Percentiles rank a stretch among this genome's conserved stretches.
phyloP scores from a whole-genome alignment of 371 early-diverging fungal species.

The Actinomortierella wolfii region DNA sequence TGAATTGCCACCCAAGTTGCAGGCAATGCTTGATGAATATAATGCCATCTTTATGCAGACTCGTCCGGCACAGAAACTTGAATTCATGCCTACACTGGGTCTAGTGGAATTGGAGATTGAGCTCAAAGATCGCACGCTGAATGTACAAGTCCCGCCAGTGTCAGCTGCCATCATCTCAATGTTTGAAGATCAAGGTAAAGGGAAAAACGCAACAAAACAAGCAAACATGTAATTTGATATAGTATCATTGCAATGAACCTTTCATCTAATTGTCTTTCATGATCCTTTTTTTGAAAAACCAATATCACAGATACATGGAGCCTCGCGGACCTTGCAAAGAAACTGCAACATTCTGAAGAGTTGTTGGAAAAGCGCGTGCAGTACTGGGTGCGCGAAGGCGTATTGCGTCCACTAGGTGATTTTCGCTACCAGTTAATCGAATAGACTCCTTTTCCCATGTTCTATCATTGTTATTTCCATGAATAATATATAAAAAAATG shows the following conservation, averaged over 20 bases:
- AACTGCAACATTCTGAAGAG: constrained; percentile 45
- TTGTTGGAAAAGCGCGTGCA: constrained; percentile 18
- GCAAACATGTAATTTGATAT: background rate
- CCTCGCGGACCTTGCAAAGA: constrained; percentile 36
- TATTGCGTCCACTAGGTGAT: constrained; percentile 12
- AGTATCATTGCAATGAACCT: too few relatives aligned
- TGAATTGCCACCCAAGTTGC: constrained; percentile 41
- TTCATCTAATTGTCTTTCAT: too few relatives aligned
- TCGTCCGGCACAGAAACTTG: constrained; percentile 54
- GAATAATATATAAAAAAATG: too few relatives aligned
- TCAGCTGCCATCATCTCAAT: constrained; percentile 56
- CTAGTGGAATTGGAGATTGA: constrained; percentile 52
- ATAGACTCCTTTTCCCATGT: too few relatives aligned
- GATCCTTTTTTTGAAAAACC: constrained; percentile 2
- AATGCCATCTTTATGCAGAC: constrained; percentile 38
- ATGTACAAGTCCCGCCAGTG: constrained; percentile 48
- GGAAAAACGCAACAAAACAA: background rate
- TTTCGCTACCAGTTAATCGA: constrained; percentile 26
- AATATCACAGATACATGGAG: constrained; percentile 50
- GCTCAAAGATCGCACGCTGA: constrained; percentile 50
- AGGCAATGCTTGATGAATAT: constrained; percentile 36
- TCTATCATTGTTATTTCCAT: too few relatives aligned
- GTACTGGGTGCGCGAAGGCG: constrained; percentile 29
- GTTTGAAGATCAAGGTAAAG: constrained; percentile 46
- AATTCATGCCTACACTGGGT: constrained; percentile 52